Evolutionary conservation across 2,329 filamentous ascomycete genomes (phyloP), one percentile per base, ranked within the genome.

Genomic region (Cladosporium oxysporum): DNA sequence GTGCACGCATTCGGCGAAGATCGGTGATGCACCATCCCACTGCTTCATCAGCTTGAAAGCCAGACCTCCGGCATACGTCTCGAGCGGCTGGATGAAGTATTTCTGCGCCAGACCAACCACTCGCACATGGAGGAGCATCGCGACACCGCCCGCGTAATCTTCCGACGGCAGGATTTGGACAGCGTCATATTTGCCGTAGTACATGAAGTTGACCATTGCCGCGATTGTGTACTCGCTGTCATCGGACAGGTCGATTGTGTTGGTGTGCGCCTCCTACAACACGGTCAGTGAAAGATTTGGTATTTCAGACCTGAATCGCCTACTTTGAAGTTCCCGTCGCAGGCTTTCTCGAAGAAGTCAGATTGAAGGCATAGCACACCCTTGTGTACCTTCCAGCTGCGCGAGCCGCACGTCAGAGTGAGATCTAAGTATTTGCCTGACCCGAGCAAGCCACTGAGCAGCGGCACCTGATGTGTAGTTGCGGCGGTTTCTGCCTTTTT

Each of bases 341-440:
- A 64, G 14, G 63, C 59, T 33, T 67, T 67, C 10, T 59, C 58
- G 47, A 75, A 73, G 66, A 68, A 74, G 1, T 69, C 66, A 8
- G 67, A 74, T 21, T 71, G 68, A 16, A 65, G 2, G 35, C 72
- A 74, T 5, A 75, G 50, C n/a, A 73, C 65, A 0, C 49, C 55
- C 41, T 72, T 71, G 64, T 75, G 72, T 3, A 72, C 70, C 10
- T 60, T 57, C 65, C 68, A 72, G 16, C 26, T 62, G 41, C 66
- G 66, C 6, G 66, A 64, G 3, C 69, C 69, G 35, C 72, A 72
- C 5, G 33, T 60, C 60, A 75, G 66, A n/a, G 59, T 70, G 3
- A 74, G 58, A 23, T 75, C 71, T 2, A 69, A 66, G 65, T 71
- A 70, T 16, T 67, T 62, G n/a, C 47, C 47, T 18, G 47, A 33